Evolutionary conservation across 202 grass and related monocot species (phyloP).

Genomic region (Alloteropsis angusta): DNA sequence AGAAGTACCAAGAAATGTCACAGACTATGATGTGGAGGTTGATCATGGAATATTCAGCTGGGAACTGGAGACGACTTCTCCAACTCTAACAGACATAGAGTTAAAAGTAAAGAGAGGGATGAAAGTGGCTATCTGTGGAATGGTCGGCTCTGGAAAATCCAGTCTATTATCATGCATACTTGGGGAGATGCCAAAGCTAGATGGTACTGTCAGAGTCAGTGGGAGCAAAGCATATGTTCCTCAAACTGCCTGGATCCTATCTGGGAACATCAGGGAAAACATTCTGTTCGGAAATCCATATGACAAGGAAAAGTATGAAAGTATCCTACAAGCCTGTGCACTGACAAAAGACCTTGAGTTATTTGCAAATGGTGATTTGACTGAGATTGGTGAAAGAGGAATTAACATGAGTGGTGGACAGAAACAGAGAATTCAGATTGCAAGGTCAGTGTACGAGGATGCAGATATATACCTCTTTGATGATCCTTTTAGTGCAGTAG

Average conservation of each 20-base stretch:
- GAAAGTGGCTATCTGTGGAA: slow-evolving; percentile 97
- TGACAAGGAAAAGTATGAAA: slow-evolving; percentile 68
- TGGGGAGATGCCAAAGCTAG: slow-evolving; percentile 81
- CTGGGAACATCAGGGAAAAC: slow-evolving; percentile 91
- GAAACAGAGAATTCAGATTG: slow-evolving; percentile 95
- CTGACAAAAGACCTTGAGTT: slow-evolving; percentile 81
- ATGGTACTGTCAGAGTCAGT: slow-evolving; percentile 58
- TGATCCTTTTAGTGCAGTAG: slow-evolving; percentile 96
- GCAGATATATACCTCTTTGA: slow-evolving; percentile 93
- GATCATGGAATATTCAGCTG: slow-evolving; percentile 75
- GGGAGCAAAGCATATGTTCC: slow-evolving; percentile 93
- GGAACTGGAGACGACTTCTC: slow-evolving; percentile 51
- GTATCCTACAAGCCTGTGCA: slow-evolving; percentile 70
- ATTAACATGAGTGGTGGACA: slow-evolving; percentile 99
- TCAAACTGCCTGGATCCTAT: slow-evolving; percentile 93
- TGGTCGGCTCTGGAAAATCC: slow-evolving; percentile 88
- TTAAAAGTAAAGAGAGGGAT: slow-evolving; percentile 75
- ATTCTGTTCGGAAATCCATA: slow-evolving; percentile 85
- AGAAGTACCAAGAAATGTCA: slow-evolving; percentile 44
- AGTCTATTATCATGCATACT: slow-evolving; percentile 92
- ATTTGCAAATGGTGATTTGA: slow-evolving; percentile 88
- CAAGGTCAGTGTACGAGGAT: slow-evolving; percentile 75
- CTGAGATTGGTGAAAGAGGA: slow-evolving; percentile 99
- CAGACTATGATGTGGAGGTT: slow-evolving; percentile 61
- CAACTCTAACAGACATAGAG: slow-evolving; percentile 59